Base-by-base conservation (phyloP, 768 basidiomycete genomes). In the Termitomyces eurrhizus region DNA sequence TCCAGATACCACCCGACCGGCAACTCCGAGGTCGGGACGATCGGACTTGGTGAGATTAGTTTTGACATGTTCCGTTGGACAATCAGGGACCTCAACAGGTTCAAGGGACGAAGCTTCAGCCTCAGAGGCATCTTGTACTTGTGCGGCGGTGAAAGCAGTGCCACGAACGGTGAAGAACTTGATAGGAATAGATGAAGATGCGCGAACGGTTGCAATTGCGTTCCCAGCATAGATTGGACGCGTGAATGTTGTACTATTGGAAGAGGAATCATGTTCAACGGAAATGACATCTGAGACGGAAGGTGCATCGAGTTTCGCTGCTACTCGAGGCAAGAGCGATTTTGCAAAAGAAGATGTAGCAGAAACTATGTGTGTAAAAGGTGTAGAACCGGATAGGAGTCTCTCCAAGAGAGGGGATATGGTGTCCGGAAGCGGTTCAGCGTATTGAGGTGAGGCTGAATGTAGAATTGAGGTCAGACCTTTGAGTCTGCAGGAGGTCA, bases 171-270 rank as follows among this genome's bases (percentile, higher is more conserved):
- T 97, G 76, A 98, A 93, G 73, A 99, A 86, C 73, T 98, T 98
- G 77, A 95, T 75, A 35, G 84, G 82, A 67, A 97, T 81, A 55
- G 83, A 82, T n/a, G 85, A 83, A 0, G 87, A 78, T 0, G 90
- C 91, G 61, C 88, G 87, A 65, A 99, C 88, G 46, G 95, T 96
- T 29, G 95, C 84, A 58, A 98, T 93, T 49, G 97, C 97, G 69
- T 98, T 98, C 52, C 97, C 97, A 26, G 97, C 97, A 68, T 99
- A 98, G 68, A 98, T 97, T 32, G 93, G 94, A 29, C 96, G 90
- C 5, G 90, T 87, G 72, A 95, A 98, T 1, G 87, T 92, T 42
- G 93, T 93, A 66, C 80, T 82, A 64, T 89, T 88, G 37, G 86
- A 84, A 3, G 87, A 73, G 33, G 74, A 58, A 67, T 93, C 89